phyloP scores from a whole-genome alignment of 805 yeast genomes.

The Starmerella vaccinii region DNA sequence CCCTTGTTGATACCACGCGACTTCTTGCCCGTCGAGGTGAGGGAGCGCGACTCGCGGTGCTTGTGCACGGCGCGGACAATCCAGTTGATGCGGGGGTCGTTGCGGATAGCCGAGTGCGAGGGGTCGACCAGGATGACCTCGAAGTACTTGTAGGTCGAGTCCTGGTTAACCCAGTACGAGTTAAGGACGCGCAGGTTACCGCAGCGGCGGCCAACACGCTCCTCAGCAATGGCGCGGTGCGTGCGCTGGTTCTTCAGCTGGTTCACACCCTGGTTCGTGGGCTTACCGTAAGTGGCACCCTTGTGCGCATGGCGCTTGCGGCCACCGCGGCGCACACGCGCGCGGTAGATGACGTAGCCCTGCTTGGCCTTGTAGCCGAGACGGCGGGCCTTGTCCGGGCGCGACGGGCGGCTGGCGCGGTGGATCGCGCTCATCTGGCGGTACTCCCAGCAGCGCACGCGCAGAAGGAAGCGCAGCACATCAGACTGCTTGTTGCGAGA shows the following conservation, averaged over 20 bases:
- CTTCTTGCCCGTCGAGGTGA: constrained; percentile 95
- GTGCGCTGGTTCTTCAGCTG: constrained; percentile 99
- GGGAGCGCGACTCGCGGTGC: constrained; percentile 99
- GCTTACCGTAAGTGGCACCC: constrained; percentile 99
- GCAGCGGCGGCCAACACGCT: constrained; percentile 98
- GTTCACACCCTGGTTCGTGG: constrained; percentile 99
- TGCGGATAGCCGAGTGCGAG: constrained; percentile 95
- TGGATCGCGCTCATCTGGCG: constrained; percentile 97
- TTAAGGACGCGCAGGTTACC: constrained; percentile 97
- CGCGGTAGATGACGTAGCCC: constrained; percentile 97
- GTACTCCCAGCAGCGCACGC: constrained; percentile 99
- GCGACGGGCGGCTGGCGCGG: constrained; percentile 97
- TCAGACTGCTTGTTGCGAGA: constrained; percentile 99
- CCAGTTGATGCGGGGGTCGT: constrained; percentile 99
- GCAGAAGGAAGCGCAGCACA: constrained; percentile 94
- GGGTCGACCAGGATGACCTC: constrained; percentile 98
- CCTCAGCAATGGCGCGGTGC: constrained; percentile 97
- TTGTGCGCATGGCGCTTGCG: constrained; percentile 99
- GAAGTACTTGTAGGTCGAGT: constrained; percentile 97
- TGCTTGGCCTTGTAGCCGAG: constrained; percentile 99
- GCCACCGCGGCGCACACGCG: constrained; percentile 99
- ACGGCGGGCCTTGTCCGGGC: constrained; percentile 99
- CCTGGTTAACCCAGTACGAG: constrained; percentile 99
- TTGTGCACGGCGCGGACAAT: constrained; percentile 99
- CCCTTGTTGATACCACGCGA: constrained; percentile 99